Base-by-base conservation (phyloP, 208 protist genomes). In the Zelonia costaricensis region DNA sequence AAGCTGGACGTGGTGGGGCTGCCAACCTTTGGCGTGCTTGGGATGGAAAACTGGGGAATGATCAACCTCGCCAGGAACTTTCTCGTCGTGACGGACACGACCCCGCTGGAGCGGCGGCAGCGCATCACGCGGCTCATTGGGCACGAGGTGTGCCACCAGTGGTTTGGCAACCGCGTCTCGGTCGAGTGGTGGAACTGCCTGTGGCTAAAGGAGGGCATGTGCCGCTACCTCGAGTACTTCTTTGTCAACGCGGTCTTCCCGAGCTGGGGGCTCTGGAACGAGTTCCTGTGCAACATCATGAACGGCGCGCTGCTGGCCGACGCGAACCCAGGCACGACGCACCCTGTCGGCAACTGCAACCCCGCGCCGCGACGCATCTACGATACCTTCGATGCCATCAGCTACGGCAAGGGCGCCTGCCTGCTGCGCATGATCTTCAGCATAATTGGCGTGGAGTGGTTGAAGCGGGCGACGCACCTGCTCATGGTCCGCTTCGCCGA, bases 201-300 rank as follows among this genome's bases (percentile, higher is more conserved):
- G 39, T 99, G 97, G 97, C 67, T 98, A 16, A 99, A 99, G 69
- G 98, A 99, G 75, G 98, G 95, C 42, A 98, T 99, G 67, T 98
- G 97, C 35, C 96, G 92, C 28, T 98, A 88, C 49, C 63, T 99
- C 4, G 96, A 96, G 64, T 95, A 85, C 61, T 57, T 94, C 23
- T 95, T 93, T 33, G 74, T 78, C 18, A 76, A 83, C 47, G 49
- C 76, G 1, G 35, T 97, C 0, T 94, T 90, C 61, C 90, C 91
- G 20, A 61, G 80, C 23, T 98, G 91, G 92, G 57, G 78, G 10
- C 61, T 91, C 10, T 98, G 86, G 86, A 82, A 75, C 45, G 76
- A 82, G 31, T 93, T 91, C 36, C 20, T 80, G 9, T 40, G 53
- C 18, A 49, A 49, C 9, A 76, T 87, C 15, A 66, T 81, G 54